These are phyloP conservation scores for Entomortierella parvispora DNA, from an alignment of 192 early-diverging fungal species.

Conservation along the genomic window DNA sequence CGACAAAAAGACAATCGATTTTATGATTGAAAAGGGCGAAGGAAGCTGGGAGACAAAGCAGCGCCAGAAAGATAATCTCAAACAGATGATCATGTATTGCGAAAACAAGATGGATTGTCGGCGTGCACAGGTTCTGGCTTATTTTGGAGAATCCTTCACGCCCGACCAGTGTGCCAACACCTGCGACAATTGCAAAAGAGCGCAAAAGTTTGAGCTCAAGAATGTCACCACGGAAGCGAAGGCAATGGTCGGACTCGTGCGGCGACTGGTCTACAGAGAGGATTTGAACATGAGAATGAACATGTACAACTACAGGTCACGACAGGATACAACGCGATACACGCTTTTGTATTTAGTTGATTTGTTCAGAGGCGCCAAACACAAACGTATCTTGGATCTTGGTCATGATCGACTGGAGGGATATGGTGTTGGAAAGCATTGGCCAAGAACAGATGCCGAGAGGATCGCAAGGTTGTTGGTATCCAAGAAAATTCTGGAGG, in stretches of 20 bases:
- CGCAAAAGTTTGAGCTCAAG: conserved; percentile 34
- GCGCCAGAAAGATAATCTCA: conserved; percentile 69
- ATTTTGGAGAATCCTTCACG: conserved; percentile 91
- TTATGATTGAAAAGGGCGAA: conserved; percentile 86
- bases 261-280: conserved; percentile 36
- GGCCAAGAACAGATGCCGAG: conserved; percentile 69
- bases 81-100: conserved; percentile 80
- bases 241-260: conserved; percentile 26
- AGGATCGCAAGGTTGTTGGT: conserved; percentile 78
- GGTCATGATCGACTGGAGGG: conserved; percentile 62
- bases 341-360: conserved; percentile 79
- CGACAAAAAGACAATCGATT: conserved; percentile 79
- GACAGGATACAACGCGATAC: conserved; percentile 13
- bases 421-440: conserved; percentile 66
- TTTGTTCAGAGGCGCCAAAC: conserved; percentile 78
- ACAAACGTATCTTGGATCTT: conserved; percentile 59
- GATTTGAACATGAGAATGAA: conserved; percentile 30
- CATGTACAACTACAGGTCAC: conserved; percentile 20
- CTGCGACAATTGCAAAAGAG: conserved; percentile 86
- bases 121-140: conserved; percentile 85
- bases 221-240: conserved; percentile 45
- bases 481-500: conserved; percentile 68
- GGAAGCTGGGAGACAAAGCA: conserved; percentile 87
- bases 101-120: conserved; percentile 90
- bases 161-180: conserved; percentile 70